A percentile compares a stretch with the other conserved stretches of the same genome.
These are phyloP conservation scores for Capsella rubella DNA, from an alignment of 441 rosid genomes.

Conservation along the genomic window DNA sequence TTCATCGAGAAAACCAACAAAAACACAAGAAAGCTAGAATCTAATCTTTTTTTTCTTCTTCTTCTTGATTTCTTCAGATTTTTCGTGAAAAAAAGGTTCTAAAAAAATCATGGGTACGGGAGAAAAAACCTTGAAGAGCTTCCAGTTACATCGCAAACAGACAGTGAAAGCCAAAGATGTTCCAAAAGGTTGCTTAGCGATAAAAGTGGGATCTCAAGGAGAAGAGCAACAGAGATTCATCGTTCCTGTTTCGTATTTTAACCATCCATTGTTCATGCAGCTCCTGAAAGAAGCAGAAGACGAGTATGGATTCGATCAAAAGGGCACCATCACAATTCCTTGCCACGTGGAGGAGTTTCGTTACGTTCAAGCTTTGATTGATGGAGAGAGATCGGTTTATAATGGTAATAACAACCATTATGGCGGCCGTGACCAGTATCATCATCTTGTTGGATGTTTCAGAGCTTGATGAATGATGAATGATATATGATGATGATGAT, in stretches of 20 bases:
- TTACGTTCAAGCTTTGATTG: constrained; percentile 74
- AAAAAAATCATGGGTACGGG: constrained; percentile 56
- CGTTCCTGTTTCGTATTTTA: constrained; percentile 85
- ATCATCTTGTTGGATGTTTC: constrained; percentile 70
- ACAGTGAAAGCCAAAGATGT: constrained; percentile 60
- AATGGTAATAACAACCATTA: constrained; percentile 48
- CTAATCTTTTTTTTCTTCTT: constrained; percentile 8
- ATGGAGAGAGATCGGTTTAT: constrained; percentile 60
- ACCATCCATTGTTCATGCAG: constrained; percentile 86
- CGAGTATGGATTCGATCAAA: constrained; percentile 90
- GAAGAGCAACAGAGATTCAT: constrained; percentile 78
- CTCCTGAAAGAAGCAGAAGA: constrained; percentile 89
- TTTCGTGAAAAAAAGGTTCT: constrained; percentile 1
- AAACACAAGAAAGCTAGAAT: constrained; percentile 19
- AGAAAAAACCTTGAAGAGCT: constrained; percentile 57
- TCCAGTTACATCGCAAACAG: constrained; percentile 62
- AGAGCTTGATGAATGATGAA: constrained; percentile 55
- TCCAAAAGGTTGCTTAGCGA: constrained; percentile 90
- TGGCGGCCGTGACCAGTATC: constrained; percentile 45
- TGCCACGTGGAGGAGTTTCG: constrained; percentile 86
- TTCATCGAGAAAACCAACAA: not conserved
- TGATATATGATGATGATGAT: not conserved
- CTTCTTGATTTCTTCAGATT: constrained; percentile 20
- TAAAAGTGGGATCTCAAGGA: constrained; percentile 77
- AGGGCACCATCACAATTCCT: constrained; percentile 88